These are phyloP conservation scores for Lippia alba DNA, from an alignment of 305 asterid species.

Conservation along the genomic window DNA sequence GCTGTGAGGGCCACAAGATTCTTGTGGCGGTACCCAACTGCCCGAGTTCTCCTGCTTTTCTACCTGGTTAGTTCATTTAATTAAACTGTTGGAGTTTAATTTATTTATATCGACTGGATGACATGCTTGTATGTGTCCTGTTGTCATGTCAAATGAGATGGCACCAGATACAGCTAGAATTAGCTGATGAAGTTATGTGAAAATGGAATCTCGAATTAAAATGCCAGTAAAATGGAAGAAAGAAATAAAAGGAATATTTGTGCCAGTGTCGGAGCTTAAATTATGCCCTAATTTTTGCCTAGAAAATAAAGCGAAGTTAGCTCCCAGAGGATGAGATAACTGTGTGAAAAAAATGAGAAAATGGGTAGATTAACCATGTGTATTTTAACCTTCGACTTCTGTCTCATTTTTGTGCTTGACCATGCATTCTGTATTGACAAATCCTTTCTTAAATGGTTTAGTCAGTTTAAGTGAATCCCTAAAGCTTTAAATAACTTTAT, in stretches of 20 bases:
- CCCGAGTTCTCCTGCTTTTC: slow-evolving; percentile 84
- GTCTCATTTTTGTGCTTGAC: neutral
- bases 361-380: slow-evolving; percentile 11
- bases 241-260: neutral
- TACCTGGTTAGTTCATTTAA: slow-evolving; percentile 76
- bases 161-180: slow-evolving; percentile 13
- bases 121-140: slow-evolving; percentile 12
- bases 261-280: slow-evolving; percentile 10
- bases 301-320: neutral
- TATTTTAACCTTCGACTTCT: slow-evolving; percentile 3
- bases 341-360: neutral
- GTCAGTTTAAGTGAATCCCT: neutral
- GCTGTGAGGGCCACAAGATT: slow-evolving; percentile 98
- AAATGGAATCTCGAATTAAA: slow-evolving; percentile 6
- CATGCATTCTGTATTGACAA: neutral
- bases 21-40: slow-evolving; percentile 97
- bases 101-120: slow-evolving; percentile 24
- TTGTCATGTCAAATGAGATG: slow-evolving; percentile 20
- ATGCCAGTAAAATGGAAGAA: neutral
- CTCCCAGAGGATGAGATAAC: slow-evolving; percentile 24
- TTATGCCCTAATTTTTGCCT: slow-evolving; percentile 4
- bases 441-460: neutral
- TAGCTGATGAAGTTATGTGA: slow-evolving; percentile 18
- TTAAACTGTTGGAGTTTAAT: slow-evolving; percentile 20
- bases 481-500: slow-evolving; percentile 2